Conservation (phyloP, 495 filamentous ascomycete species). For the Articulospora tetracladia region DNA sequence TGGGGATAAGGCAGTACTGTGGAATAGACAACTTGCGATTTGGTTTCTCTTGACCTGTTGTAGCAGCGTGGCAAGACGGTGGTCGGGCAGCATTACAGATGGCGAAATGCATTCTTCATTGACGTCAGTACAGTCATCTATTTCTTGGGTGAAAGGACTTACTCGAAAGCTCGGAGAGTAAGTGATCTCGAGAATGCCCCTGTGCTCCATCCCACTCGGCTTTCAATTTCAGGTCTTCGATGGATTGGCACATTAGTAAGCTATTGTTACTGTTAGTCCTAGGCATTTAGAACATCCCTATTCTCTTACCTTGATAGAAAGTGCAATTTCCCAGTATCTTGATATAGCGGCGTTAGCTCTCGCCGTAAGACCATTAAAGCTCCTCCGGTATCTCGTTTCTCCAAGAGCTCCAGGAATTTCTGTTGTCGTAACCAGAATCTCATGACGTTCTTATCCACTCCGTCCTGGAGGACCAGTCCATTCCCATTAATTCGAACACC, state of each 20-base stretch:
- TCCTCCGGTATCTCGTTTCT: constrained; percentile 63
- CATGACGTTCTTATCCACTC: constrained; percentile 42
- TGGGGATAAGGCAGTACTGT: constrained; percentile 73
- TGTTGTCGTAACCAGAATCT: constrained; percentile 82
- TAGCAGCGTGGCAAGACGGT: constrained; percentile 82
- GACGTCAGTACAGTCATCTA: background rate
- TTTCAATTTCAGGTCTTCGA: constrained; percentile 75
- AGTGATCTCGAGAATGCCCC: constrained; percentile 66
- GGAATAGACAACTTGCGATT: constrained; percentile 80
- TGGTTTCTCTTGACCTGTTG: constrained; percentile 78
- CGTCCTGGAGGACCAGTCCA: constrained; percentile 42
- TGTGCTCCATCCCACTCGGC: constrained; percentile 87
- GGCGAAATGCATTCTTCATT: constrained; percentile 83
- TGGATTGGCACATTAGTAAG: constrained; percentile 80
- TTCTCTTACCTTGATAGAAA: constrained; percentile 69
- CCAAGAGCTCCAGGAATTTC: constrained; percentile 91
- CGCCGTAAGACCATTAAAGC: constrained; percentile 79
- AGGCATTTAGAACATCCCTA: constrained; percentile 1
- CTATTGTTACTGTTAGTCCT: constrained; percentile 34
- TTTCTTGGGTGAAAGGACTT: constrained; percentile 27
- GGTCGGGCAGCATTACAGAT: constrained; percentile 96
- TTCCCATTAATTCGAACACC: constrained; percentile 40
- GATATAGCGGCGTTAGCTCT: constrained; percentile 85
- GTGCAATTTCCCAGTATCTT: constrained; percentile 72
- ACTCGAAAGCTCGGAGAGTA: constrained; percentile 86